Conservation (phyloP, 441 rosid species). For the Erodium texanum region DNA sequence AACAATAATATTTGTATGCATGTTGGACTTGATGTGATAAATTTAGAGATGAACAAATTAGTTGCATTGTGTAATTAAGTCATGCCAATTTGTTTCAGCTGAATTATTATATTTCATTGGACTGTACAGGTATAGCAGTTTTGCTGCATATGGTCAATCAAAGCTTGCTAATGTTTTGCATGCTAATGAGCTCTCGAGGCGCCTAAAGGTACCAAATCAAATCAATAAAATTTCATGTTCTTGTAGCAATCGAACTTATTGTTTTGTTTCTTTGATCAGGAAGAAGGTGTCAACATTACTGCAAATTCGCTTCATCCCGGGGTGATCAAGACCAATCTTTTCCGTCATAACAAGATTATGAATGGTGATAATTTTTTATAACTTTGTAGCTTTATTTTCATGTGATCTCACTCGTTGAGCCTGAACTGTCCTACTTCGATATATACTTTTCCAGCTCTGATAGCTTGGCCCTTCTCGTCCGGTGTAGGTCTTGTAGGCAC, state of each 20-base stretch:
- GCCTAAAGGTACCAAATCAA: slow-evolving; percentile 33
- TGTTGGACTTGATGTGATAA: background rate
- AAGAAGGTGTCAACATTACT: slow-evolving; percentile 48
- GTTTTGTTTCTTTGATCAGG: slow-evolving; percentile 27
- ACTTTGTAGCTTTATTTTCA: too few species aligned
- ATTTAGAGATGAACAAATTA: background rate
- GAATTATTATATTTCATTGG: background rate
- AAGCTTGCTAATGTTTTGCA: slow-evolving; percentile 52
- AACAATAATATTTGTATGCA: background rate
- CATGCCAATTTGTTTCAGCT: background rate
- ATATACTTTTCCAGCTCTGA: background rate
- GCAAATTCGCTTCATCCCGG: slow-evolving; percentile 65
- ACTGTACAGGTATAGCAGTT: slow-evolving; percentile 30
- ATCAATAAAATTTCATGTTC: too few species aligned
- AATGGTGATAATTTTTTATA: slow-evolving; percentile 18
- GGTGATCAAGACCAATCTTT: slow-evolving; percentile 41
- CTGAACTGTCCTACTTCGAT: background rate
- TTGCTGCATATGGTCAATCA: slow-evolving; percentile 43
- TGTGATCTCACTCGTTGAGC: background rate
- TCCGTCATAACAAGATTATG: slow-evolving; percentile 29
- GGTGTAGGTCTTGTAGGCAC: slow-evolving; percentile 32
- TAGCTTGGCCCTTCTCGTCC: background rate
- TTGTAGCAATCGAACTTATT: background rate
- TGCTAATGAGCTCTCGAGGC: slow-evolving; percentile 50
- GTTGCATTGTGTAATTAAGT: background rate